These are phyloP conservation scores for Nitzschia inconspicua DNA, from an alignment of 108 stramenopile genomes.

Conservation along the genomic window DNA sequence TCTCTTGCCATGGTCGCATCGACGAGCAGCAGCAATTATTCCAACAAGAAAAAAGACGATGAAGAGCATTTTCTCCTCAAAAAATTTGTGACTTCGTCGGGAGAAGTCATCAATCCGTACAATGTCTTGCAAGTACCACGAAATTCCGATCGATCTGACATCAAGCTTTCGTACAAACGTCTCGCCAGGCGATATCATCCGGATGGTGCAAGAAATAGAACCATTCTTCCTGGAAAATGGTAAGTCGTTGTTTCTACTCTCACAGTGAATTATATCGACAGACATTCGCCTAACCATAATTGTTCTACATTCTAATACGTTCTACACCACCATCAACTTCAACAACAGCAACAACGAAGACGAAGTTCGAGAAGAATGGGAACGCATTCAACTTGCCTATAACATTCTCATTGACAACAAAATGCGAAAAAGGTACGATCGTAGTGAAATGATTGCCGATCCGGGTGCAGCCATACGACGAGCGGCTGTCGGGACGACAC, in stretches of 20 bases:
- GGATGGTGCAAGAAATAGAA: conserved; percentile 36
- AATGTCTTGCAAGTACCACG: conserved; percentile 29
- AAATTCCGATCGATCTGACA: conserved; percentile 39
- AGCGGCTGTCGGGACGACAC: conserved; percentile 50
- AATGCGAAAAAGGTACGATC: conserved; percentile 53
- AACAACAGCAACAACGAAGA: conserved; percentile 57
- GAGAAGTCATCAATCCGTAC: conserved; percentile 27
- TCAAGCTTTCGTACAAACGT: conserved; percentile 41
- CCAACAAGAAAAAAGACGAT: no score
- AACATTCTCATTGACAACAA: conserved; percentile 60
- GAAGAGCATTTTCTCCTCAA: conserved; percentile 16
- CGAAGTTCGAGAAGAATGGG: conserved; percentile 76
- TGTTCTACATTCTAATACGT: neutral
- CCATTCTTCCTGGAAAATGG: conserved; percentile 70
- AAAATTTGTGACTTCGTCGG: conserved; percentile 10
- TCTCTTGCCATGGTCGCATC: no score
- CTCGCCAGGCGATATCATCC: conserved; percentile 65
- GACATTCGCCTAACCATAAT: neutral
- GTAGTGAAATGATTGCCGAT: conserved; percentile 54
- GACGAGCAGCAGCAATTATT: no score
- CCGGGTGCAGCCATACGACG: conserved; percentile 62
- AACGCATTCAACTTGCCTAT: conserved; percentile 69
- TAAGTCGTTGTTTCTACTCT: conserved; percentile 25
- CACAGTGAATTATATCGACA: neutral
- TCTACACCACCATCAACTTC: neutral